Evolutionary conservation across 306 rosid genomes (phyloP), one percentile per base, ranked within the genome.

Genomic region (Lablab purpureus): DNA sequence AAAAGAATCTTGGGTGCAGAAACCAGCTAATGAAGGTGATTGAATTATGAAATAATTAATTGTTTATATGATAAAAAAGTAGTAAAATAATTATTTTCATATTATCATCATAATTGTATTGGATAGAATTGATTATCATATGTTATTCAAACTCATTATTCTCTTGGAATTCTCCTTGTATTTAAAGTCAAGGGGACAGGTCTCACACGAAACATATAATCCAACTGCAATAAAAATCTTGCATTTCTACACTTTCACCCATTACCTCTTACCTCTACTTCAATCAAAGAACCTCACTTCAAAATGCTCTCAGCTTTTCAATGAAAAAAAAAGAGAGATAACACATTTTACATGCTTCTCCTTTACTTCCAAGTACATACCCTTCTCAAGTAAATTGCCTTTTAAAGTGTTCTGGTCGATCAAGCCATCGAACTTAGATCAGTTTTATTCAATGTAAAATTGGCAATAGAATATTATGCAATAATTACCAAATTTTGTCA

Each of bases 381-480:
- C 78, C 49, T 60, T 71, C 62, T 65, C 32, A 54, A 32, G 55
- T 37, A 52, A 77, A 54, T 58, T 28, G 13, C 10, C 12, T 72
- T 45, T 41, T 40, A 10, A 12, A 68, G 66, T 55, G 78, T 77
- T 73, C 54, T 79, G 74, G 59, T 82, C 49, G 56, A 67, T 47
- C 59, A 59, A 73, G 60, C 25, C 45, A 60, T 77, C 50, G 59
- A 52, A 54, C 36, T 65, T 68, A 36, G 3, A 54, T 63, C 54
- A 45, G 77, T 47, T 60, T 67, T 68, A 49, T 82, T 88, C 79
- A 56, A 66, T 67, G 52, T 49, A 41, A 67, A 10, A 54, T 56
- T 60, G 37, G 56, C 50, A 63, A 14, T 41, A 71, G 23, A 43
- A 36, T 73, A 67, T 40, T 40, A 56, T 32, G 55, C 30, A 64